These are phyloP conservation scores for Boletus insuetus DNA, from an alignment of 768 basidiomycete species.

Conservation along the genomic window DNA sequence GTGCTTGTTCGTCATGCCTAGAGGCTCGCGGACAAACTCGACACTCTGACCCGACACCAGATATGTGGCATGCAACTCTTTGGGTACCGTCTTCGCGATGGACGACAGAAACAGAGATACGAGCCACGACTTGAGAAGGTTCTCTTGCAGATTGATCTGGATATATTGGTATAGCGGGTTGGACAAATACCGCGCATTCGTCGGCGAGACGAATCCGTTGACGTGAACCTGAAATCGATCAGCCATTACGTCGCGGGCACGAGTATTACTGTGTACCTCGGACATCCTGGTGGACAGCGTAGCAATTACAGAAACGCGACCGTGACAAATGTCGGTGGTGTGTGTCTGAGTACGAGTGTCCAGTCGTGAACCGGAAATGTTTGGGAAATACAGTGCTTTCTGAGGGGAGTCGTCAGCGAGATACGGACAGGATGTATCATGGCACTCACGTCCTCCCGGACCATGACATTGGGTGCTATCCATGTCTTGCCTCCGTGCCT, in stretches of 20 bases:
- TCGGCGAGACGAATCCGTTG: slow-evolving; percentile 61
- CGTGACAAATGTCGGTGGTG: slow-evolving; percentile 74
- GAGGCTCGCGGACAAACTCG: slow-evolving; percentile 78
- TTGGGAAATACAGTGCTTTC: slow-evolving; percentile 92
- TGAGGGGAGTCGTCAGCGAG: slow-evolving; percentile 30
- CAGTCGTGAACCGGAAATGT: slow-evolving; percentile 73
- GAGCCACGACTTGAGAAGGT: slow-evolving; percentile 86
- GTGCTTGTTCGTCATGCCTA: slow-evolving; percentile 87
- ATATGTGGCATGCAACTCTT: slow-evolving; percentile 65
- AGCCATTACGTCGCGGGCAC: background rate
- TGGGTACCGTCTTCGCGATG: slow-evolving; percentile 65
- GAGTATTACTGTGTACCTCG: slow-evolving; percentile 50
- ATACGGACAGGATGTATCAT: background rate
- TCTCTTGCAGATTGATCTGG: slow-evolving; percentile 93
- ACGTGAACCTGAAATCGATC: slow-evolving; percentile 61
- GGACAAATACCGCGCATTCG: slow-evolving; percentile 48
- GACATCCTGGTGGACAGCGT: slow-evolving; percentile 87
- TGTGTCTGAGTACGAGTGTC: slow-evolving; percentile 54
- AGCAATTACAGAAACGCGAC: slow-evolving; percentile 74
- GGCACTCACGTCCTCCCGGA: slow-evolving; percentile 80
- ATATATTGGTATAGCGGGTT: slow-evolving; percentile 69
- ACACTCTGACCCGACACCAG: slow-evolving; percentile 80
- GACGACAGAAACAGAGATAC: slow-evolving; percentile 80
- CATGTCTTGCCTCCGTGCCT: slow-evolving; percentile 91
- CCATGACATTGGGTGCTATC: slow-evolving; percentile 86